Evolutionary conservation across 495 filamentous ascomycete species (phyloP).

Genomic region (Annulohypoxylon bovei): DNA sequence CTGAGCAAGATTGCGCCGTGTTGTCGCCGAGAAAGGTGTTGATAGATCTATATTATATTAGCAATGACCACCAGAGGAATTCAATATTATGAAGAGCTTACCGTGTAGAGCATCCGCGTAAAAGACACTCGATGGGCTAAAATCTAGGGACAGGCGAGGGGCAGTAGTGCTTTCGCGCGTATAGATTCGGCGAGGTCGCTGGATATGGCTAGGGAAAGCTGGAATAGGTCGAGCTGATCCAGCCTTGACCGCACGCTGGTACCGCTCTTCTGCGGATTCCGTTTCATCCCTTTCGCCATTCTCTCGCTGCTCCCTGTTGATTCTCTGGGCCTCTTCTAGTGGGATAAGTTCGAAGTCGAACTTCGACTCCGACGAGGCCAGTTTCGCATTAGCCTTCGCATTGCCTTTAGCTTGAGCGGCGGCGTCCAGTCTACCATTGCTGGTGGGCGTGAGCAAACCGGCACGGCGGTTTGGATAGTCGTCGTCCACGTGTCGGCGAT

Average conservation of each 20-base stretch:
- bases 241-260: not conserved
- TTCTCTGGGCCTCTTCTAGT: slow-evolving; percentile 28
- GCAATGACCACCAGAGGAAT: not conserved
- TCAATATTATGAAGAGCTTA: slow-evolving; percentile 7
- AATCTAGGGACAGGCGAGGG: slow-evolving; percentile 24
- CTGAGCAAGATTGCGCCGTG: not conserved
- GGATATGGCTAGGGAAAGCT: not conserved
- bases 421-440: not conserved
- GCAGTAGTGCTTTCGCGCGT: not conserved
- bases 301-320: slow-evolving; percentile 33
- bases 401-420: not conserved
- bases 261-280: slow-evolving; percentile 5
- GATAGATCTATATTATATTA: slow-evolving; percentile 26
- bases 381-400: slow-evolving; percentile 2
- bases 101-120: slow-evolving; percentile 4
- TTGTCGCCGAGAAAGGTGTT: slow-evolving; percentile 18
- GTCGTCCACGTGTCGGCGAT: slow-evolving; percentile 15
- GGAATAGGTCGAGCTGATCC: not conserved
- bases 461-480: slow-evolving; percentile 15
- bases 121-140: slow-evolving; percentile 16
- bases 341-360: slow-evolving; percentile 42
- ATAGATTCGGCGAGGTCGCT: not conserved
- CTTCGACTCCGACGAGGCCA: slow-evolving; percentile 23
- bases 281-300: slow-evolving; percentile 39
- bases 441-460: not conserved